Conservation (phyloP, 2,329 filamentous ascomycete genomes). For the Scedosporium aurantiacum region DNA sequence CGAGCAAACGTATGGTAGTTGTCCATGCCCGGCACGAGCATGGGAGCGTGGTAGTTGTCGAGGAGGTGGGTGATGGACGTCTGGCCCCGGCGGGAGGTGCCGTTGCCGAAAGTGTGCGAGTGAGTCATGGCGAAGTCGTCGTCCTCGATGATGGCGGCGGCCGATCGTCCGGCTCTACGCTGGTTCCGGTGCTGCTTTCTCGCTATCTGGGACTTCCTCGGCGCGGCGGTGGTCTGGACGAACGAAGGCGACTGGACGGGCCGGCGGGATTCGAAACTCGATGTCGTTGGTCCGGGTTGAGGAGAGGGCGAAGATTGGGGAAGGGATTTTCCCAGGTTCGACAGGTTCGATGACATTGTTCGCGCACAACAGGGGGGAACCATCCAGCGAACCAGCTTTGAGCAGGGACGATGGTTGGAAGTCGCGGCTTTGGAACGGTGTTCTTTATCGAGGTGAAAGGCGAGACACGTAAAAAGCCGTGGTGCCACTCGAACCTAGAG, state of each 20-base stretch:
- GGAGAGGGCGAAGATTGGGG: constrained; percentile 28
- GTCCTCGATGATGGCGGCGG: constrained; percentile 60
- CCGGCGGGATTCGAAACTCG: constrained; percentile 39
- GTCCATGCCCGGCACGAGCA: constrained; percentile 5
- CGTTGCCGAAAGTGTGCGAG: constrained; percentile 48
- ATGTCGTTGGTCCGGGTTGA: constrained; percentile 29
- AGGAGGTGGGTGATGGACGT: constrained; percentile 95
- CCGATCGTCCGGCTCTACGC: constrained; percentile 49
- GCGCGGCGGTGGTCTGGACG: constrained; percentile 27
- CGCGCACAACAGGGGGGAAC: neutral
- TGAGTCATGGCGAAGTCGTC: constrained; percentile 55
- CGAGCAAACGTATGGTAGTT: constrained; percentile 64
- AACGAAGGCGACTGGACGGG: constrained; percentile 21
- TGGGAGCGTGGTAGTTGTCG: constrained; percentile 13
- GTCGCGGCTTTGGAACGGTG: neutral
- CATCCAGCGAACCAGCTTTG: neutral
- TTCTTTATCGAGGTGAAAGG: too few species aligned
- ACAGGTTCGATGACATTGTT: constrained; percentile 10
- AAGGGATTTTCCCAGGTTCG: constrained; percentile 37
- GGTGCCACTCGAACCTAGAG: too few species aligned
- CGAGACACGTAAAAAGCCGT: too few species aligned
- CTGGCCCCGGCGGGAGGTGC: constrained; percentile 71
- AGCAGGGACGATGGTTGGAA: neutral
- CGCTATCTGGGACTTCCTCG: constrained; percentile 64
- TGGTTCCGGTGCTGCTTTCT: constrained; percentile 79